These are phyloP conservation scores for Stephanocyclus meneghinianus DNA, from an alignment of 352 stramenopile species.

Conservation along the genomic window DNA sequence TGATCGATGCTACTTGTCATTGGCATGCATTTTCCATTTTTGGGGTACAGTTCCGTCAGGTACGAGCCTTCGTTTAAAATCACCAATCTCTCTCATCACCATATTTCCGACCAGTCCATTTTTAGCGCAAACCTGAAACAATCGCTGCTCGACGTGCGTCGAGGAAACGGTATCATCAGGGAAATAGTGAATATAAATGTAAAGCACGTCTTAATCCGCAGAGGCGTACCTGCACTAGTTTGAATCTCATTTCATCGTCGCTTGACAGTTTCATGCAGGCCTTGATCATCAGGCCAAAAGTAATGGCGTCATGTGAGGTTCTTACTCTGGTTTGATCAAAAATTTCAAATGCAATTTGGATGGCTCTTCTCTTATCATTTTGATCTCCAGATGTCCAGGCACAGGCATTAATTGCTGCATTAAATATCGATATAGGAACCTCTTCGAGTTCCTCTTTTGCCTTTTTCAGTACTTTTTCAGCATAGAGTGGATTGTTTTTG, in stretches of 20 bases:
- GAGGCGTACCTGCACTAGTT: conserved; percentile 40
- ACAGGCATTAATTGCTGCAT: conserved; percentile 50
- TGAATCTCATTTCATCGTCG: conserved; percentile 35
- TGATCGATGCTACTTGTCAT: conserved; percentile 17
- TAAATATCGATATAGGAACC: conserved; percentile 25
- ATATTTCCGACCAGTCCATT: conserved; percentile 45
- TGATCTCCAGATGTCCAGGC: conserved; percentile 18
- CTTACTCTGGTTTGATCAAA: conserved; percentile 28
- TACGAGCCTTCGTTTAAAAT: conserved; percentile 28
- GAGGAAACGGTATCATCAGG: not conserved
- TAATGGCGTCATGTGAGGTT: conserved; percentile 26
- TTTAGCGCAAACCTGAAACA: conserved; percentile 47
- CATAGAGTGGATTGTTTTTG: conserved; percentile 31
- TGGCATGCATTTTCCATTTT: conserved; percentile 38
- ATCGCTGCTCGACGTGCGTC: conserved; percentile 4
- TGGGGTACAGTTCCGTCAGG: conserved; percentile 16
- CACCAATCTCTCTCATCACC: conserved; percentile 39
- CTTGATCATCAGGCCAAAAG: conserved; percentile 50
- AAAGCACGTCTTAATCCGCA: not conserved
- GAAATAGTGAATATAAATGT: not conserved
- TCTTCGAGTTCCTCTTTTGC: conserved; percentile 32
- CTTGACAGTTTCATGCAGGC: conserved; percentile 38
- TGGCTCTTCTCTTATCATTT: conserved; percentile 31
- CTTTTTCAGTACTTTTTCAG: conserved; percentile 25
- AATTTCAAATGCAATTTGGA: conserved; percentile 36